Evolutionary conservation across 2,329 filamentous ascomycete species (phyloP), one percentile per base, ranked within the genome.

Genomic region (Didymella sp.): DNA sequence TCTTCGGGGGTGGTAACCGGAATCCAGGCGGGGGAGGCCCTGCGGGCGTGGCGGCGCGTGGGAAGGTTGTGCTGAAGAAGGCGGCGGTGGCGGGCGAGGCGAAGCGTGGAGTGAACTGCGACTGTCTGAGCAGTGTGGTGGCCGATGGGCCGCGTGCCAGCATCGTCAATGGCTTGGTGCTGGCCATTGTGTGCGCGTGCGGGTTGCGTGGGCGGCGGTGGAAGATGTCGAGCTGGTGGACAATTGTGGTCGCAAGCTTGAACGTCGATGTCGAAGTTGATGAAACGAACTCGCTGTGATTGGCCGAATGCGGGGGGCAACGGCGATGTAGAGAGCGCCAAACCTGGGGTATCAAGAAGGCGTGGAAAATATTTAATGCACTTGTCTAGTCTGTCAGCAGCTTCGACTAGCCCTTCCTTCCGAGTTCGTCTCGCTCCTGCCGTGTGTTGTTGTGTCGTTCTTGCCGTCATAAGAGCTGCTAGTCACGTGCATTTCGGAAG

Each of bases 1-100:
- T 81, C 76, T 87, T 85, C 48, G 85, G 88, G 62, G 82, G 84
- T 71, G 87, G 85, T 70, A 93, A 83, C 68, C 95, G 88, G 84
- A 96, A 97, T 64, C 88, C 87, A 67, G 87, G 81, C 56, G 91
- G 90, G 66, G 92, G 91, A 66, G 91, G 87, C 45, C 93, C 92
- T 63, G 85, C 83, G 62, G 92, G 91, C 44, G 90, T 81, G 70
- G 85, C 85, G 74, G 80, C 77, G 71, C 81, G 81, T 64, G 74
- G 87, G 66, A 89, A 87, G 67, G 81, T 84, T 67, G 85, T 86
- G 60, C 85, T 87, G 81, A 89, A 88, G 77, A 82, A 79, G 78
- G 82, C 81, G 76, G 80, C 80, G 68, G 81, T 77, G 79, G 78
- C 78, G 71, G 74, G 71, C 58, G 76, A 70, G 60, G 76, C 74